Conservation (phyloP, 495 filamentous ascomycete species). For the Aspergillus carlsbadensis region DNA sequence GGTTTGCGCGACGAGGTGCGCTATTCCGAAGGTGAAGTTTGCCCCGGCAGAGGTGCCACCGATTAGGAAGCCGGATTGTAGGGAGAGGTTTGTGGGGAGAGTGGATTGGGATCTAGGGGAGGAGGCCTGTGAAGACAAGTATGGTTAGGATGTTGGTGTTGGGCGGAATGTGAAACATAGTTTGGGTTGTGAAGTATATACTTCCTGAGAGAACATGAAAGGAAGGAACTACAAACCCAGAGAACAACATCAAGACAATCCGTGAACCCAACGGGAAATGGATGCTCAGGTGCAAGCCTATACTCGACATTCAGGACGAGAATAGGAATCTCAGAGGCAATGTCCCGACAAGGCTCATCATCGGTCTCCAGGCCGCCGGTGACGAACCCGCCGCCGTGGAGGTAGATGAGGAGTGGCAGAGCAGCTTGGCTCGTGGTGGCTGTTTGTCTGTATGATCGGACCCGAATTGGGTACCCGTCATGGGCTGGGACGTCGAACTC, state of each 20-base stretch:
- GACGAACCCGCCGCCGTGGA: constrained; percentile 43
- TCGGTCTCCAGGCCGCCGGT: constrained; percentile 39
- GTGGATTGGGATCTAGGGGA: constrained; percentile 4
- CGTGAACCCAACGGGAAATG: constrained; percentile 55
- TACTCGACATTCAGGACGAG: constrained; percentile 64
- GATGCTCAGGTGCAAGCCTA: constrained; percentile 64
- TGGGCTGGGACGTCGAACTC: constrained; percentile 19
- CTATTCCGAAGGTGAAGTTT: constrained; percentile 21
- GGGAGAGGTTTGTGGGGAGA: constrained; percentile 5
- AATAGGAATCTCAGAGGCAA: constrained; percentile 24
- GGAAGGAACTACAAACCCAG: constrained; percentile 15
- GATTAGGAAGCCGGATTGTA: constrained; percentile 16
- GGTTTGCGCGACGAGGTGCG: constrained; percentile 11
- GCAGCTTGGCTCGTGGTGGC: not conserved
- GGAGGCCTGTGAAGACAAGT: constrained; percentile 1
- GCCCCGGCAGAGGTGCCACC: constrained; percentile 21
- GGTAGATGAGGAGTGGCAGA: constrained; percentile 31
- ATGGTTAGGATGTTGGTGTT: too few relatives aligned
- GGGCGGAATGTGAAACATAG: too few relatives aligned
- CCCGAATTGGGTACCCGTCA: constrained; percentile 14
- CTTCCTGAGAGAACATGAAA: not conserved
- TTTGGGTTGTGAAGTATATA: too few relatives aligned
- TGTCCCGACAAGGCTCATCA: constrained; percentile 33
- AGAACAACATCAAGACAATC: constrained; percentile 48
- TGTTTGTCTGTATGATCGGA: constrained; percentile 15